Base-by-base conservation (phyloP, 495 filamentous ascomycete species). In the Lasiosphaeria miniovina region DNA sequence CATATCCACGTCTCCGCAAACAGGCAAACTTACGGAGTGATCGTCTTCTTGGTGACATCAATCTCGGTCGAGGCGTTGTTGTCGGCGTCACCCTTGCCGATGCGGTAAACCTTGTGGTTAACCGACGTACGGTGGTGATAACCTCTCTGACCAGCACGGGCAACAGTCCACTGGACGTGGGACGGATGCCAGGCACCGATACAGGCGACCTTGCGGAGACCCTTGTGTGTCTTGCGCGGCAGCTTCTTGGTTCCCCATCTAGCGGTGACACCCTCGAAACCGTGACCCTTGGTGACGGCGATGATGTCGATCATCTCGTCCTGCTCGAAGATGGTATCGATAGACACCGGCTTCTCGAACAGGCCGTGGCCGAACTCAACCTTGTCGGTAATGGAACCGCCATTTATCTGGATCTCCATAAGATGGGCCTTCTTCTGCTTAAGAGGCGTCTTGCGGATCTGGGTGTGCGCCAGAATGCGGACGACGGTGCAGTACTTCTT, bases 351-450 rank as follows among this genome's bases (percentile, higher is more conserved):
- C 89, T 98, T 96, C 88, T 99, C 95, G 85, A 99, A 99, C 54
- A 98, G 85, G 72, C 85, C 89, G 75, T 89, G 85, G 71, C 87
- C 90, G 78, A 95, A 98, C 62, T 91, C 88, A 71, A 99, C 91
- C 90, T 99, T 99, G 77, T 97, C 90, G 65, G 88, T 81, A 61
- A 96, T 71, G 80, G 88, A 88, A 71, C 95, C 95, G 76, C 95
- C 95, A 84, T 99, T 99, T 84, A 99, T 84, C 82, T 99, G 95
- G 80, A 99, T 93, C 85, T 99, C 95, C 95, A 99, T 99, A 68
- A 99, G 86, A 82, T 99, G 95, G 70, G 95, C 93, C 88, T 98
- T 99, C 93, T 99, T 99, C 85, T 98, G 95, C 89, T 97, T 98
- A 77, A 99, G 87, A 55, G 95, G 93, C 56, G 94, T 98, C 88